Conservation (phyloP, 179 eudicot species). For the Silene noctiflora region DNA sequence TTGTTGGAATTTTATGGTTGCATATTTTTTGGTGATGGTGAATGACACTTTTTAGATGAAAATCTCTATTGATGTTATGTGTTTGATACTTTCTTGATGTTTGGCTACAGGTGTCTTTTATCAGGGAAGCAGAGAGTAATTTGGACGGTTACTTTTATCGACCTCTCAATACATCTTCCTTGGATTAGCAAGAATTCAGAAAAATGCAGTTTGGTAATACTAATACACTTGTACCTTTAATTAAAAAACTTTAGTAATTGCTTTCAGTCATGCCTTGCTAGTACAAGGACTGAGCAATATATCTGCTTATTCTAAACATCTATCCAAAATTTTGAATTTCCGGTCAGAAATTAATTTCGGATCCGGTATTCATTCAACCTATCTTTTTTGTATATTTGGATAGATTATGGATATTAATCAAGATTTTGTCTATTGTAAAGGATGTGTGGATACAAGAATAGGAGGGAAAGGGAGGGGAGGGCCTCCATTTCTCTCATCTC, state of each 20-base stretch:
- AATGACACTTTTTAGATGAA: not conserved
- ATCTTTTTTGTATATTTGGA: not conserved
- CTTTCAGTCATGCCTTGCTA: not conserved
- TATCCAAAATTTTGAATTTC: not conserved
- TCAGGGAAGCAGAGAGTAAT: slow-evolving; percentile 51
- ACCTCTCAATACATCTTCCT: slow-evolving; percentile 44
- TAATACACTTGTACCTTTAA: slow-evolving; percentile 26
- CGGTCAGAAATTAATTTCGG: not conserved
- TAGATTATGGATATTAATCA: not conserved
- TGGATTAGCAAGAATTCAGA: slow-evolving; percentile 36
- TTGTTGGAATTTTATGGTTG: not conserved
- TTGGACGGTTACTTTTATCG: slow-evolving; percentile 52
- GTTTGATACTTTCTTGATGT: not conserved
- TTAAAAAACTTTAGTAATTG: not conserved
- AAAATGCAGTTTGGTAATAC: slow-evolving; percentile 50
- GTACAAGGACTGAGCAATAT: not conserved
- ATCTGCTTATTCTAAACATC: not conserved
- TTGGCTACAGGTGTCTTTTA: slow-evolving; percentile 48
- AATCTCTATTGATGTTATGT: not conserved
- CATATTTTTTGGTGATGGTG: not conserved
- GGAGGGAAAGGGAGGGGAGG: too few relatives aligned
- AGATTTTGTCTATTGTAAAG: not conserved
- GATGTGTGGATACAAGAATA: too few relatives aligned
- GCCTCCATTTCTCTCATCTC: too few relatives aligned
- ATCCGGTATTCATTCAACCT: not conserved